Percentiles rank a stretch among this genome's conserved stretches.
These are phyloP conservation scores for Cadophora sp. DNA, from an alignment of 2,329 filamentous ascomycete species.

Conservation along the genomic window DNA sequence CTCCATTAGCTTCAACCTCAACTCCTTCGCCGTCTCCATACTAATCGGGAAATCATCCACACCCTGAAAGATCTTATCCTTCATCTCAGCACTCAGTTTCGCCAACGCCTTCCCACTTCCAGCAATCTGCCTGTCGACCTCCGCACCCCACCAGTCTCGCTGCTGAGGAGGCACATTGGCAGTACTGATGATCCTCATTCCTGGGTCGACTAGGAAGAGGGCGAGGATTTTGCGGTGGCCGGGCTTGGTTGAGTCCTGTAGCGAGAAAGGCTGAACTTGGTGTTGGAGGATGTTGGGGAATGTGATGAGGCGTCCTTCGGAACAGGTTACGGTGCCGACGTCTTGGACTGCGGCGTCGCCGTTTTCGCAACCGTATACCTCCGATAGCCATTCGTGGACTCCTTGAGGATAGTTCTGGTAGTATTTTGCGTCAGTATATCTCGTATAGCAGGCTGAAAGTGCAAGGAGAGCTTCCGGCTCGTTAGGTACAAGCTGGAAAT, in stretches of 20 bases:
- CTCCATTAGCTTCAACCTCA: slow-evolving; percentile 49
- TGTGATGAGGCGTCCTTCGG: slow-evolving; percentile 50
- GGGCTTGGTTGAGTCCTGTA: slow-evolving; percentile 56
- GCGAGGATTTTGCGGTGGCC: slow-evolving; percentile 64
- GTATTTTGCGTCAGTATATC: background rate
- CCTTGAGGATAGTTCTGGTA: slow-evolving; percentile 21
- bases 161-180: slow-evolving; percentile 59
- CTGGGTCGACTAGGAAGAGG: slow-evolving; percentile 65
- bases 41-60: slow-evolving; percentile 41
- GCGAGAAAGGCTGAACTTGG: slow-evolving; percentile 56
- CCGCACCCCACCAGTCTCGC: slow-evolving; percentile 52
- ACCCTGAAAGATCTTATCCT: slow-evolving; percentile 29
- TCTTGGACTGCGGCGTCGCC: slow-evolving; percentile 45
- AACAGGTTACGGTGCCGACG: slow-evolving; percentile 48
- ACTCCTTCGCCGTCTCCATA: slow-evolving; percentile 48
- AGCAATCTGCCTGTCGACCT: slow-evolving; percentile 27
- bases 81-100: slow-evolving; percentile 33
- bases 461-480: background rate
- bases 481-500: background rate
- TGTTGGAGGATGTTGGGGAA: slow-evolving; percentile 58
- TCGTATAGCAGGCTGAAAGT: no score
- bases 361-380: slow-evolving; percentile 31
- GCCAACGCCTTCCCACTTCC: slow-evolving; percentile 31
- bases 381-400: slow-evolving; percentile 29
- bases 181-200: slow-evolving; percentile 56